Percentiles rank a stretch among this genome's conserved stretches.
phyloP scores from a whole-genome alignment of 257 asterid species.

The Jacaranda mimosifolia region DNA sequence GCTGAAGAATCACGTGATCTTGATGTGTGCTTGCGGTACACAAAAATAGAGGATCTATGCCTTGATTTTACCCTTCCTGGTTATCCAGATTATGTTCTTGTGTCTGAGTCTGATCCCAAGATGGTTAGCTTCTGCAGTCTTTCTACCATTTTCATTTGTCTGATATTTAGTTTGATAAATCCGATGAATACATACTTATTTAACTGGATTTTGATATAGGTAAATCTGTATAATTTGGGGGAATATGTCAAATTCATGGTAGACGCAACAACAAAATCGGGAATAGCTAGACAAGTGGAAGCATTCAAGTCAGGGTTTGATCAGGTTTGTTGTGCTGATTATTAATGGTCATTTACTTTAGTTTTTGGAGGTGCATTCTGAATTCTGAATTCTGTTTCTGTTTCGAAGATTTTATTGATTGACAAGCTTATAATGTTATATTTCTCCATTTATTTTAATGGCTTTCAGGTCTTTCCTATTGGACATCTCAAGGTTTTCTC shows the following conservation, averaged over 20 bases:
- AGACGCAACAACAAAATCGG: slow-evolving; percentile 80
- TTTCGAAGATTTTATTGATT: not conserved
- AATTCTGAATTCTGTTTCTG: not conserved
- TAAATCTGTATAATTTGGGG: slow-evolving; percentile 70
- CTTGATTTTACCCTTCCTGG: slow-evolving; percentile 97
- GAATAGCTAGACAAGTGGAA: slow-evolving; percentile 85
- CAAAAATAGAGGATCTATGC: slow-evolving; percentile 88
- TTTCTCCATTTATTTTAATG: not conserved
- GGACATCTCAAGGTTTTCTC: slow-evolving; percentile 77
- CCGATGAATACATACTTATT: slow-evolving; percentile 9
- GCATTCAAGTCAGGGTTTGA: slow-evolving; percentile 94
- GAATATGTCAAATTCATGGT: slow-evolving; percentile 67
- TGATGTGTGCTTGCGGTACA: slow-evolving; percentile 55
- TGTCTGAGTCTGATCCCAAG: slow-evolving; percentile 50
- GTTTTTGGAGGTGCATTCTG: not conserved
- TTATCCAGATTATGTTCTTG: slow-evolving; percentile 75
- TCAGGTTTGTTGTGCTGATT: slow-evolving; percentile 59
- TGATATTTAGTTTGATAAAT: slow-evolving; percentile 29
- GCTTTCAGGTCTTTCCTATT: slow-evolving; percentile 81
- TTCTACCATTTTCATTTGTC: slow-evolving; percentile 28
- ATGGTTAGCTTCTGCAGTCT: slow-evolving; percentile 63
- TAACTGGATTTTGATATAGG: slow-evolving; percentile 56
- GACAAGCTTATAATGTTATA: slow-evolving; percentile 1
- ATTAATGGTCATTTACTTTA: slow-evolving; percentile 15
- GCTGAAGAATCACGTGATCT: slow-evolving; percentile 44